Percentiles rank a stretch among this genome's conserved stretches.
Evolutionary conservation across 1,139 yeast genomes (phyloP).

Genomic region (Candida sp.): DNA sequence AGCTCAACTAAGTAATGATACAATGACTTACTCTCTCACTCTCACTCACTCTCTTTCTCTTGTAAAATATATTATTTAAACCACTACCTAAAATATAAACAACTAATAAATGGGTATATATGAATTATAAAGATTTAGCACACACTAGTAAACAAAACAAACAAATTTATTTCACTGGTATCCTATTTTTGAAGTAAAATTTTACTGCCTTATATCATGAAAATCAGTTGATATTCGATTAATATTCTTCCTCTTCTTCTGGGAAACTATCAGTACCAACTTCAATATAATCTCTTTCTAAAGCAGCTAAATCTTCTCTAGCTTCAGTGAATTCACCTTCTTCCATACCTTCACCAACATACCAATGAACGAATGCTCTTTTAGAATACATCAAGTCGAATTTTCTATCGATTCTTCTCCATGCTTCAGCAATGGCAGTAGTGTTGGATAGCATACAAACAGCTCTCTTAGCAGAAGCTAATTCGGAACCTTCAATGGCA

Average conservation of each 20-base stretch:
- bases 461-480: constrained; percentile 92
- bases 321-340: constrained; percentile 54
- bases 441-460: constrained; percentile 98
- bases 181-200: neutral
- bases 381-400: constrained; percentile 98
- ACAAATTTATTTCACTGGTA: neutral
- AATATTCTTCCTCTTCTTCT: constrained; percentile 74
- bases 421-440: constrained; percentile 97
- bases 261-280: constrained; percentile 90
- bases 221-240: constrained; percentile 6
- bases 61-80: constrained; percentile 1
- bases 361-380: constrained; percentile 99
- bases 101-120: constrained; percentile 3
- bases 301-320: constrained; percentile 81
- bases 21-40: too few relatives aligned
- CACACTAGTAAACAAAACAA: neutral
- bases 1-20: too few relatives aligned
- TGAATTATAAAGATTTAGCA: neutral
- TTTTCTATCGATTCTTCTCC: constrained; percentile 96
- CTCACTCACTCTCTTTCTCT: neutral
- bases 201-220: neutral
- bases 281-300: constrained; percentile 96
- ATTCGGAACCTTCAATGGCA: constrained; percentile 81
- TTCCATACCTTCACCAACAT: constrained; percentile 76
- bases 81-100: constrained; percentile 2